Conservation (phyloP, 805 yeast species). For the Cyberlindnera subsufficiens region DNA sequence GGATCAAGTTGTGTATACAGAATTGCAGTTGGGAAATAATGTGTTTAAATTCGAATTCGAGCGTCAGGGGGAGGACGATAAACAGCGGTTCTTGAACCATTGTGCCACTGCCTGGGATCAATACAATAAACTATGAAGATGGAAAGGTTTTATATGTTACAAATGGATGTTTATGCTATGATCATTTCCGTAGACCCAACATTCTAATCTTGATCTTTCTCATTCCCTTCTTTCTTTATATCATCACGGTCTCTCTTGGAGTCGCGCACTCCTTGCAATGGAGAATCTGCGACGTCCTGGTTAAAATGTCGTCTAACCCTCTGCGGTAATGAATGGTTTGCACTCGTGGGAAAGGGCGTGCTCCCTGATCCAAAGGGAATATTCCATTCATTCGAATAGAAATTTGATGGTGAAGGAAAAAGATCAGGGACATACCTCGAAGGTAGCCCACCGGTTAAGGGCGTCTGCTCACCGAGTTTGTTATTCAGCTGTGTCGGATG, state of each 20-base stretch:
- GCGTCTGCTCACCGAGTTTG: conserved; percentile 55
- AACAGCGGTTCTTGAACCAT: conserved; percentile 26
- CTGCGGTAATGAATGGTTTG: conserved; percentile 2
- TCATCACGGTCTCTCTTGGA: neutral
- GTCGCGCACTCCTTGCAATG: neutral
- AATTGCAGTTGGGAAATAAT: conserved; percentile 15
- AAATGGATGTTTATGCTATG: too few relatives aligned
- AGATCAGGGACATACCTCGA: conserved; percentile 65
- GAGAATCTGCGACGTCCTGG: conserved; percentile 1
- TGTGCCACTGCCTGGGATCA: conserved; percentile 33
- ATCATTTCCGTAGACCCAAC: neutral
- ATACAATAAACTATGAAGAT: conserved; percentile 10
- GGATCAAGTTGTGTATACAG: conserved; percentile 11
- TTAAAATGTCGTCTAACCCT: conserved; percentile 1
- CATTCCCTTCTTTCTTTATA: neutral
- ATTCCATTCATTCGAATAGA: conserved; percentile 58
- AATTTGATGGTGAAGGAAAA: conserved; percentile 77
- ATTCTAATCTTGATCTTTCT: neutral
- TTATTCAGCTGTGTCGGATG: conserved; percentile 17
- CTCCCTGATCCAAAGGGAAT: conserved; percentile 36
- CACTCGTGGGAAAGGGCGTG: conserved; percentile 31
- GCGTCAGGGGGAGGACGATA: conserved; percentile 13
- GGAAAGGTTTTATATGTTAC: neutral
- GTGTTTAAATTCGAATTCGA: conserved; percentile 21
- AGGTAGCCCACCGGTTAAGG: conserved; percentile 63